Evolutionary conservation across 768 basidiomycete species (phyloP).

Genomic region (Hygrophorus pudorinus): DNA sequence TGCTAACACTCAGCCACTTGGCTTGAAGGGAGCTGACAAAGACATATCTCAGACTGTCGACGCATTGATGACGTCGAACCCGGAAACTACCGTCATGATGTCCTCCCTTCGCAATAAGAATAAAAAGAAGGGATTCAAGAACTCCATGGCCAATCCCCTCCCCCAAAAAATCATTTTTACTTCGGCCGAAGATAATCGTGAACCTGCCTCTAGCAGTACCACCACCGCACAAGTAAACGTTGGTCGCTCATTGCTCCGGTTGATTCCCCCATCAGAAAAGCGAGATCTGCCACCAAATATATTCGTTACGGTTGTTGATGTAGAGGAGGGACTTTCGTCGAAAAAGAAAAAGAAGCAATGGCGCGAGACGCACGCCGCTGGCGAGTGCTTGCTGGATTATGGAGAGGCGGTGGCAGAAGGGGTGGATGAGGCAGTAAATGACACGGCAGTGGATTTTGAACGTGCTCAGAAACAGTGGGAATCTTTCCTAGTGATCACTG

Average conservation of each 20-base stretch:
- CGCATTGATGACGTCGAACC: background rate
- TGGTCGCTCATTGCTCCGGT: background rate
- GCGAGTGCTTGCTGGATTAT: background rate
- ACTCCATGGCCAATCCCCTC: slow-evolving; percentile 31
- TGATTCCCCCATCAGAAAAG: slow-evolving; percentile 59
- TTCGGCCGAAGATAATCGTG: background rate
- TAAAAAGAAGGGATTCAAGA: slow-evolving; percentile 60
- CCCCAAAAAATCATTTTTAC: slow-evolving; percentile 47
- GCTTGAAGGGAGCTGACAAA: background rate
- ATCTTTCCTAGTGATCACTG: slow-evolving; percentile 13
- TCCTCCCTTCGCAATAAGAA: slow-evolving; percentile 62
- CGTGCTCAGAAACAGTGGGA: slow-evolving; percentile 22
- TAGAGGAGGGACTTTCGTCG: slow-evolving; percentile 18
- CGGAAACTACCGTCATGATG: slow-evolving; percentile 26
- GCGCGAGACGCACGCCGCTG: slow-evolving; percentile 12
- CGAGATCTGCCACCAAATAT: slow-evolving; percentile 48
- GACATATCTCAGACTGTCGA: background rate
- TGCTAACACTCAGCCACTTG: background rate
- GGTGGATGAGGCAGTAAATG: background rate
- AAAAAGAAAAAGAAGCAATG: slow-evolving; percentile 28
- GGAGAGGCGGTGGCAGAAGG: background rate
- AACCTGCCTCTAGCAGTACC: background rate
- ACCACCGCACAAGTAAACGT: too few species aligned
- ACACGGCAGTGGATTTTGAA: background rate
- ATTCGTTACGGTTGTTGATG: slow-evolving; percentile 65